Conservation (phyloP, 306 rosid species). For the Fagus sylvatica region DNA sequence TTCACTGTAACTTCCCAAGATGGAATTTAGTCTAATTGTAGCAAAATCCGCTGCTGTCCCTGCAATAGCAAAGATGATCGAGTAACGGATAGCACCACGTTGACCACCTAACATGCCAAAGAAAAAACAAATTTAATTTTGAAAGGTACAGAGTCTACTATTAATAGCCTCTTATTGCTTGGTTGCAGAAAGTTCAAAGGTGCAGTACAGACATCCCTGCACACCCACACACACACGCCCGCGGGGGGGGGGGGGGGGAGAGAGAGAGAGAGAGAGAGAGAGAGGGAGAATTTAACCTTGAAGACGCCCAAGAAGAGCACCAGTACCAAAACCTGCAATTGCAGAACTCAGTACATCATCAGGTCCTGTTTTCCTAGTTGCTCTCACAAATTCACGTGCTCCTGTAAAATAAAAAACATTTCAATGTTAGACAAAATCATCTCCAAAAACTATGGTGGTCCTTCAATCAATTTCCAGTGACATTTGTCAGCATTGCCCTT, state of each 20-base stretch:
- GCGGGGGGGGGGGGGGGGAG: background rate
- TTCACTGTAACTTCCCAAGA: conserved; percentile 41
- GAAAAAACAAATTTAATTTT: conserved; percentile 10
- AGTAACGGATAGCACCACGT: conserved; percentile 69
- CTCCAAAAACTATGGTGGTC: background rate
- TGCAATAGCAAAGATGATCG: conserved; percentile 56
- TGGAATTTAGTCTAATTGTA: conserved; percentile 42
- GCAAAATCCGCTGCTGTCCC: conserved; percentile 72
- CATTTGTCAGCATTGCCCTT: background rate
- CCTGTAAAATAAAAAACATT: conserved; percentile 41
- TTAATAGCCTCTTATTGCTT: background rate
- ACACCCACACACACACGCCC: background rate
- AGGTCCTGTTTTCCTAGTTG: conserved; percentile 68
- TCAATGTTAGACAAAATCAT: background rate
- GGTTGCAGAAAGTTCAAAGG: background rate
- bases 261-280: background rate
- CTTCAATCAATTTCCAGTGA: background rate
- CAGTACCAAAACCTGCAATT: conserved; percentile 80
- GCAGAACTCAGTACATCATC: conserved; percentile 74
- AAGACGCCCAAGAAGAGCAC: conserved; percentile 88
- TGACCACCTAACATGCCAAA: conserved; percentile 65
- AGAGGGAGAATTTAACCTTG: conserved; percentile 58
- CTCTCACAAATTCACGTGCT: conserved; percentile 70
- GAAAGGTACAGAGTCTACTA: background rate
- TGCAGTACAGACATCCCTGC: background rate